These are phyloP conservation scores for Syzygium grande DNA, from an alignment of 345 rosid species.

Conservation along the genomic window DNA sequence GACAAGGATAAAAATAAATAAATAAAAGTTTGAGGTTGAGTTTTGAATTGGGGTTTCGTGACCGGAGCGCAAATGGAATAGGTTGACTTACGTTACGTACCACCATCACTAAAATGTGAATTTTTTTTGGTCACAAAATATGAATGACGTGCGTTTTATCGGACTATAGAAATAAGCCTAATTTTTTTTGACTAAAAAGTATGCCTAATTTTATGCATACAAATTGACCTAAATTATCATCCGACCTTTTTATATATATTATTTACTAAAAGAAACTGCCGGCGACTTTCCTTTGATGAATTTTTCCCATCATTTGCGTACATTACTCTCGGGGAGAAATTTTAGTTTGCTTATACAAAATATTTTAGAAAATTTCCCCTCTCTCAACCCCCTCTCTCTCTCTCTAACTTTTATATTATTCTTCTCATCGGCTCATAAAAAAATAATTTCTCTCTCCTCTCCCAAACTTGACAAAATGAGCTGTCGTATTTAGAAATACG, in stretches of 20 bases:
- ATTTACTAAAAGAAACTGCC: not conserved
- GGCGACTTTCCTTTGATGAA: not conserved
- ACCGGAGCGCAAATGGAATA: not conserved
- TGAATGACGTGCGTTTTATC: not conserved
- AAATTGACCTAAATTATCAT: not conserved
- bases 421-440: not conserved
- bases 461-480: not conserved
- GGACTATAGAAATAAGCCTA: not conserved
- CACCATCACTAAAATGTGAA: not conserved
- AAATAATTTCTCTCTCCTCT: not conserved
- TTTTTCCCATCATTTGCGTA: not conserved
- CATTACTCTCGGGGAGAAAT: not conserved
- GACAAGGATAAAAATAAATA: not conserved
- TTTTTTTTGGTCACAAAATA: not conserved
- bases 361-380: not conserved
- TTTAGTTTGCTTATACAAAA: not conserved
- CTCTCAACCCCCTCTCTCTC: not conserved
- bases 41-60: not conserved
- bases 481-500: rapidly evolving
- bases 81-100: not conserved
- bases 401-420: not conserved
- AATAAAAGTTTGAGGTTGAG: not conserved
- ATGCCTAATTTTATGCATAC: not conserved
- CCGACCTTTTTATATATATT: not conserved
- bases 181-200: not conserved